Evolutionary conservation across 1,139 yeast genomes (phyloP), one percentile per base, ranked within the genome.

Genomic region (Scheffersomyces illinoinensis): DNA sequence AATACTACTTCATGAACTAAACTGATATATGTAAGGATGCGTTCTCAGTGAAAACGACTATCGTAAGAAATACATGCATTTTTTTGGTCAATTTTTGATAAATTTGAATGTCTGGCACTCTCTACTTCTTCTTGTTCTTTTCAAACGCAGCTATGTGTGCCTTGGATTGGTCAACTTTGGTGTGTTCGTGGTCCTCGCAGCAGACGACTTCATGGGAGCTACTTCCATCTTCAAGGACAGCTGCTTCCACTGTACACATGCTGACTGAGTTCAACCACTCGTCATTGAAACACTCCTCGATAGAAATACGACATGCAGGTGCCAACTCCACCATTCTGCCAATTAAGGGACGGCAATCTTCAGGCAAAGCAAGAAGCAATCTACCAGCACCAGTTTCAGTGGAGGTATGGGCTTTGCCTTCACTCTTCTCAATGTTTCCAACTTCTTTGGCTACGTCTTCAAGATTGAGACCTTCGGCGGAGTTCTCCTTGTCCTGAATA

Each of bases 71-170:
- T 33, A 33, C 43, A 33, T 33, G 43, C 43, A 33, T 33, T 33
- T 33, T 24, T 33, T 33, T 33, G 43, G 43, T 33, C 17, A 33
- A 33, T 33, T 33, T 33, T 33, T 33, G 43, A 14, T 14, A 10
- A 7, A 33, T 12, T 2, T 12, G 43, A 33, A 33, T 33, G 43
- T 33, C 43, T 33, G 4, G 43, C 43, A 33, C 4, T 33, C 60
- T 58, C 61, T 71, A 77, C 66, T 83, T 81, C 70, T 83, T 85
- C 73, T 89, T 90, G 66, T 84, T 87, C 79, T 88, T 90, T 70
- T 93, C 98, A 65, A 92, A 83, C 56, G 96, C 90, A 18, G 98
- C 97, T 75, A 93, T 93, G 73, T 93, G 98, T 0, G 98, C 98
- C 67, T 91, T 96, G 60, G 92, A 88, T 72, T 91, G 97, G 67